Evolutionary conservation across 1,284 basidiomycete species (phyloP).

Genomic region (Leccinum colubrinum): DNA sequence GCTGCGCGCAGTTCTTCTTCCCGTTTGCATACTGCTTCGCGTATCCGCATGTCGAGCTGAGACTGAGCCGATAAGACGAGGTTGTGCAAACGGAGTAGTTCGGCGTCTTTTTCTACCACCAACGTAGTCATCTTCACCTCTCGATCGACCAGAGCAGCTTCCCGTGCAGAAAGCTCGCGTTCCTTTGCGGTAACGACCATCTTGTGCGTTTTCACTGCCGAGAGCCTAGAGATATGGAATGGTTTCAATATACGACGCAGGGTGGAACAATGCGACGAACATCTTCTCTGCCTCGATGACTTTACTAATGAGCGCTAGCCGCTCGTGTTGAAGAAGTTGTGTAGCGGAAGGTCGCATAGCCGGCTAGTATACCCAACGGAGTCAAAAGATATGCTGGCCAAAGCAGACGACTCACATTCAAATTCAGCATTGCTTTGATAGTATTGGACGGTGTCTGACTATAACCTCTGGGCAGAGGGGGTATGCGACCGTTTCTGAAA

Average conservation of each 20-base stretch:
- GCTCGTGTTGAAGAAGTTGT: conserved; percentile 76
- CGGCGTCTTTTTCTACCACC: conserved; percentile 56
- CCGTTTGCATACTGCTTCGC: conserved; percentile 57
- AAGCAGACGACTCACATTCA: conserved; percentile 58
- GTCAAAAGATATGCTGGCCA: not conserved
- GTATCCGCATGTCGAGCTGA: conserved; percentile 51
- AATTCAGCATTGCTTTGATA: conserved; percentile 85
- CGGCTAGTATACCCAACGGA: conserved; percentile 47
- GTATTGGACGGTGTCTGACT: conserved; percentile 68
- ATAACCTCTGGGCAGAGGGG: conserved; percentile 81
- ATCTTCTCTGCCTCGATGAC: conserved; percentile 78
- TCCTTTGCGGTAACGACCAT: conserved; percentile 50
- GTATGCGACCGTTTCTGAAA: conserved; percentile 77
- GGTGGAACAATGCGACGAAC: conserved; percentile 40
- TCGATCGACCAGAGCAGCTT: conserved; percentile 51
- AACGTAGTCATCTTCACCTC: conserved; percentile 49
- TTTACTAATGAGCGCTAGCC: conserved; percentile 69
- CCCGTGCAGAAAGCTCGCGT: conserved; percentile 63
- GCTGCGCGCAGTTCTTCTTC: conserved; percentile 67
- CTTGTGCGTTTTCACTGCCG: conserved; percentile 62
- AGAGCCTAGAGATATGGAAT: conserved; percentile 43
- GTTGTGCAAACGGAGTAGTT: conserved; percentile 51
- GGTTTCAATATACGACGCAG: not conserved
- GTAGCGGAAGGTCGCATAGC: conserved; percentile 80
- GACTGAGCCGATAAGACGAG: conserved; percentile 38